phyloP scores from a whole-genome alignment of 257 asterid genomes.

The Ophiorrhiza pumila region DNA sequence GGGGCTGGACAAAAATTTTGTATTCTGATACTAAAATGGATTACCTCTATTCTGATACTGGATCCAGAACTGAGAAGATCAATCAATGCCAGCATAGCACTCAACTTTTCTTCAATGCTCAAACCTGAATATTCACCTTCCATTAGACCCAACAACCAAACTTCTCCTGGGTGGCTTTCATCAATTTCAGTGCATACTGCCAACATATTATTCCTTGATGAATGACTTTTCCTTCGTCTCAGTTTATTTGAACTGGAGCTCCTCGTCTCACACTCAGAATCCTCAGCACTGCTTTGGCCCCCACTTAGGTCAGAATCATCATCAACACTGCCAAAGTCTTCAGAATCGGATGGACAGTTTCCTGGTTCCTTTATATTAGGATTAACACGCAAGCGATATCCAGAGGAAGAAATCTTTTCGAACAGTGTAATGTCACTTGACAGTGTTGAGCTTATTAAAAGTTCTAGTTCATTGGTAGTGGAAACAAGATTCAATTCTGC shows the following conservation, averaged over 20 bases:
- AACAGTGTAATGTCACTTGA: slow-evolving; percentile 85
- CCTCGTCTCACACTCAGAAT: slow-evolving; percentile 52
- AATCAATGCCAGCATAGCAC: slow-evolving; percentile 57
- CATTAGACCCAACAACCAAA: slow-evolving; percentile 86
- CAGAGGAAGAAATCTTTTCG: slow-evolving; percentile 80
- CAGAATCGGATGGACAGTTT: slow-evolving; percentile 59
- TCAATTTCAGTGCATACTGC: slow-evolving; percentile 67
- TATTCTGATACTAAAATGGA: slow-evolving; percentile 1
- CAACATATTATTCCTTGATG: slow-evolving; percentile 28
- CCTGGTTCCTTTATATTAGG: slow-evolving; percentile 51
- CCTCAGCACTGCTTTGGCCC: slow-evolving; percentile 41
- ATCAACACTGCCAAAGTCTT: slow-evolving; percentile 66
- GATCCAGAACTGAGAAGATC: slow-evolving; percentile 80
- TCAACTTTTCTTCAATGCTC: slow-evolving; percentile 82
- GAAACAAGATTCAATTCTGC: slow-evolving; percentile 58
- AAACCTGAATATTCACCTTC: slow-evolving; percentile 97
- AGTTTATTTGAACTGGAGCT: slow-evolving; percentile 41
- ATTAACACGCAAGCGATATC: slow-evolving; percentile 81
- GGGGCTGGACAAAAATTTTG: not conserved
- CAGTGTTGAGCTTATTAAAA: slow-evolving; percentile 60
- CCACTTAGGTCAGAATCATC: slow-evolving; percentile 63
- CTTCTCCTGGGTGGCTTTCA: slow-evolving; percentile 96
- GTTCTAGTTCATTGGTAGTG: slow-evolving; percentile 51
- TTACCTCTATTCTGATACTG: slow-evolving; percentile 80
- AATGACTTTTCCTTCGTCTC: slow-evolving; percentile 28